phyloP scores from a whole-genome alignment of 441 rosid genomes.

The Geranium incanum region DNA sequence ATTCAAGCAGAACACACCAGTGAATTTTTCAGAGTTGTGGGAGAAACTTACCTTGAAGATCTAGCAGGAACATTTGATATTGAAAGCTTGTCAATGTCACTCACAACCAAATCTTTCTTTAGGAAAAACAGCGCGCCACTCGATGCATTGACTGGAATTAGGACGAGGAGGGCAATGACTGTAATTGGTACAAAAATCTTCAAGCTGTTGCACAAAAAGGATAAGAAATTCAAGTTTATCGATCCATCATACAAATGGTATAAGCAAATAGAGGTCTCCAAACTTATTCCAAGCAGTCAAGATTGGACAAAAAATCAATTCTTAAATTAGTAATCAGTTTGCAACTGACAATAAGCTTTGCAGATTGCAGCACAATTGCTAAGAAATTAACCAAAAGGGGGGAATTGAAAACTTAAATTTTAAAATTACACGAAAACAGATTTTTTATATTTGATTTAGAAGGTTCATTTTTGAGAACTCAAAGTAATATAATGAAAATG shows the following conservation, averaged over 20 bases:
- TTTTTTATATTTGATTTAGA: no score
- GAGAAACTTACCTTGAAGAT: constrained; percentile 53
- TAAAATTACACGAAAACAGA: no score
- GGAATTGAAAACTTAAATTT: no score
- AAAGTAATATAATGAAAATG: no score
- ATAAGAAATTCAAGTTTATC: constrained; percentile 4
- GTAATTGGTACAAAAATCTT: constrained; percentile 81
- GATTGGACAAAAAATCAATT: no score
- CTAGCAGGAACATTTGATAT: constrained; percentile 81
- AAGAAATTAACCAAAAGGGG: no score
- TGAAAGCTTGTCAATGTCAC: constrained; percentile 87
- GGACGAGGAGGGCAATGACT: constrained; percentile 62
- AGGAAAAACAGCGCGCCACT: constrained; percentile 80
- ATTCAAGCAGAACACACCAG: background rate
- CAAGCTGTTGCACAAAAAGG: constrained; percentile 43
- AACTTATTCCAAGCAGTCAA: no score
- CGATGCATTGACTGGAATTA: constrained; percentile 90
- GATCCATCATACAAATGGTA: background rate
- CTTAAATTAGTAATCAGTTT: no score
- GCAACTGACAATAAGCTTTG: no score
- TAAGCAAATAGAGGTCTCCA: background rate
- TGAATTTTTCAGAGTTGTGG: background rate
- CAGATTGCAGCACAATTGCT: no score
- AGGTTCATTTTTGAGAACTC: no score
- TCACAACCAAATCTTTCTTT: constrained; percentile 69